These are phyloP conservation scores for Stenogyne calaminthoides DNA, from an alignment of 305 asterid genomes.

Conservation along the genomic window DNA sequence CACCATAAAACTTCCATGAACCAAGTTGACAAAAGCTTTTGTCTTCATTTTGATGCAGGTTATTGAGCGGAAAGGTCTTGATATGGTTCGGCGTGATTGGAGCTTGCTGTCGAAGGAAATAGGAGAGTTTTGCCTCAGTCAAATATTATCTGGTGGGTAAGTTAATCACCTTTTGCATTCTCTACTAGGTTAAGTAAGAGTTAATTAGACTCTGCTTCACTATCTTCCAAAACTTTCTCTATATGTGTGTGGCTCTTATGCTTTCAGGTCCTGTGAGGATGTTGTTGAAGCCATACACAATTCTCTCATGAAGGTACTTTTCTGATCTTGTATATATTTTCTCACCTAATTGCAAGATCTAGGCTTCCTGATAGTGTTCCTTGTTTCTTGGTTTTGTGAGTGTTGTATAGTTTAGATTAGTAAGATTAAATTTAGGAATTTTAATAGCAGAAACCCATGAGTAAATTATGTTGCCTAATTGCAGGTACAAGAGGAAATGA, in stretches of 20 bases:
- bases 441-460: constrained; percentile 20
- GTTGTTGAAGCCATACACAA: constrained; percentile 92
- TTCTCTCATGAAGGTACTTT: constrained; percentile 76
- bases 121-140: constrained; percentile 94
- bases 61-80: constrained; percentile 97
- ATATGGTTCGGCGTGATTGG: constrained; percentile 99
- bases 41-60: constrained; percentile 48
- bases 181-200: constrained; percentile 19
- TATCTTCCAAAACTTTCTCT: constrained; percentile 25
- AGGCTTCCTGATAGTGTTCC: constrained; percentile 22
- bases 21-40: too few species aligned
- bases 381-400: constrained; percentile 22
- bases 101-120: constrained; percentile 90
- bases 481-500: constrained; percentile 94
- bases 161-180: constrained; percentile 25
- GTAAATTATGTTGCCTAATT: constrained; percentile 21
- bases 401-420: constrained; percentile 4
- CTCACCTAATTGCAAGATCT: constrained; percentile 22
- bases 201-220: constrained; percentile 17
- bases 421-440: constrained; percentile 4
- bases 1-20: too few species aligned
- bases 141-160: constrained; percentile 93
- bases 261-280: constrained; percentile 89
- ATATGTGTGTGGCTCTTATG: constrained; percentile 26
- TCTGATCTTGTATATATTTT: constrained; percentile 22